phyloP scores from a whole-genome alignment of 805 yeast genomes.

The Candida odintsovae region DNA sequence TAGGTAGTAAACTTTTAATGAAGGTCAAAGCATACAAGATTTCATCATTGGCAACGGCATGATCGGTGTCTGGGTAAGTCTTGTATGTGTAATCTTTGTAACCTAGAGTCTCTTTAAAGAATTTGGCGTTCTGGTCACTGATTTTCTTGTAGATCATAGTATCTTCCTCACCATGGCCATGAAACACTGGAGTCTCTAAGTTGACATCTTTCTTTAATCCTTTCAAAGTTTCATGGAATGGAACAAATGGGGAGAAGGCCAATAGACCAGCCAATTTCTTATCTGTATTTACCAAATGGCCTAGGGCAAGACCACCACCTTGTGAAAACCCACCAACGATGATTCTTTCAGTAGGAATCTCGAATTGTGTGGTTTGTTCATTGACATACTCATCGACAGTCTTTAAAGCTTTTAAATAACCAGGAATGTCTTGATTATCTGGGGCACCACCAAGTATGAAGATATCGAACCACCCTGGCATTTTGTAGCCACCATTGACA shows the following conservation, averaged over 20 bases:
- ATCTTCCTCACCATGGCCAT: constrained; percentile 84
- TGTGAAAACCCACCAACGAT: constrained; percentile 95
- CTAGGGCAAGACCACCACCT: constrained; percentile 80
- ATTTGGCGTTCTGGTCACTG: constrained; percentile 35
- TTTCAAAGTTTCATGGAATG: constrained; percentile 18
- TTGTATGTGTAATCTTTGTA: constrained; percentile 42
- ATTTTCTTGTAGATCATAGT: constrained; percentile 43
- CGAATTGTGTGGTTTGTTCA: constrained; percentile 40
- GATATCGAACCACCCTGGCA: constrained; percentile 90
- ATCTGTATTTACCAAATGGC: constrained; percentile 47
- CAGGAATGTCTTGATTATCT: constrained; percentile 41
- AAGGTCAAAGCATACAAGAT: constrained; percentile 47
- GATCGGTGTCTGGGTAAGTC: constrained; percentile 59
- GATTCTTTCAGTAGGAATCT: constrained; percentile 59
- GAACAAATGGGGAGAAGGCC: constrained; percentile 70
- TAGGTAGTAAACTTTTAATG: constrained; percentile 18
- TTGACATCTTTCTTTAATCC: constrained; percentile 31
- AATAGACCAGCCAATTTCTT: constrained; percentile 73
- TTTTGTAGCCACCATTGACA: constrained; percentile 54
- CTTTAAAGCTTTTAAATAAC: constrained; percentile 46
- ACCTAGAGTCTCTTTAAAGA: constrained; percentile 42
- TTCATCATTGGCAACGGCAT: constrained; percentile 65
- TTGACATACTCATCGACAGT: constrained; percentile 40
- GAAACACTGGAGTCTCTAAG: constrained; percentile 67
- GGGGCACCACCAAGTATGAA: constrained; percentile 42